Base-by-base conservation (phyloP, 306 rosid genomes). In the Dryas drummondii region DNA sequence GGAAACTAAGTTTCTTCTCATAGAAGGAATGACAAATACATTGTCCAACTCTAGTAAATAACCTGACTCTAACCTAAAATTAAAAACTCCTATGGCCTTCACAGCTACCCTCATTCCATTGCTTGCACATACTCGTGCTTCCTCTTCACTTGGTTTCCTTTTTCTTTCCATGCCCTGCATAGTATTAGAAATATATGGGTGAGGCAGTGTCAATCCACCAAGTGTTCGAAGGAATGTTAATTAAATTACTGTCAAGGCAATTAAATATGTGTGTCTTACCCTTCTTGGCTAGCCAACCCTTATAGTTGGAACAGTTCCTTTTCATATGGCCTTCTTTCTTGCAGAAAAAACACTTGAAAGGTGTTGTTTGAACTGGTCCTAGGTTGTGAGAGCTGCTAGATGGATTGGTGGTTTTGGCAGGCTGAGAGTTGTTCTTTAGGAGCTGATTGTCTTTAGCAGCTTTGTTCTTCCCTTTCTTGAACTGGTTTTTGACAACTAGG, bases 141-240 rank as follows among this genome's bases (percentile, higher is more conserved):
- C 19, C 6, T 13, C 58, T 1, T 13, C 9, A 5, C 49, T 46
- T 46, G 49, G 49, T 46, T 1, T 9, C 49, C 49, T 46, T 9
- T 1, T 46, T 6, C 9, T 46, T 6, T 0, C 4, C 9, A 46
- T 1, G 9, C 49, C 49, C 49, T 46, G 49, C 9, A 46, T 9
- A 56, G 72, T 3, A 4, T 17, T 68, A 0, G n/a, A 2, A 26
- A 68, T 27, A 68, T 2, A 50, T 48, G 19, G 59, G 5, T 45
- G 73, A 48, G 17, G 44, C 58, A 49, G 6, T 48, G 13, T 68
- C 59, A 19, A 68, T 11, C 45, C 16, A 72, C 56, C 66, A 75
- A 0, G 73, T 53, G 15, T 32, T 32, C 3, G 37, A 32, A 32
- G 2, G 37, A 32, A 32, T 32, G 2, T 1, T 32, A 32, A 32